Evolutionary conservation across 768 basidiomycete genomes (phyloP).

Genomic region (Russula abietina): DNA sequence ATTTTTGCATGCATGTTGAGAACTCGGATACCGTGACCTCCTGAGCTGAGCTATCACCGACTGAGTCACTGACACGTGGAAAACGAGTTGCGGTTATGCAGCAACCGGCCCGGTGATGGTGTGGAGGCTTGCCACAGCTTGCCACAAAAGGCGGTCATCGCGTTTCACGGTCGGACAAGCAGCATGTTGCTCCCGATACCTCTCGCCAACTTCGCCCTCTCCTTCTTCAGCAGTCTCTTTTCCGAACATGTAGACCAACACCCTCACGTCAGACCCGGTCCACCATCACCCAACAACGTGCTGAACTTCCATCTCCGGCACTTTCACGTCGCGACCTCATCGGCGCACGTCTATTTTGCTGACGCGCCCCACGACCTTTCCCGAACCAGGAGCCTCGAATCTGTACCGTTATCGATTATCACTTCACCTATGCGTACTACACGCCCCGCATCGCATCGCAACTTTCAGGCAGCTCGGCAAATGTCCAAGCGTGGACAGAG

Average conservation of each 20-base stretch:
- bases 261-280: slow-evolving; percentile 2
- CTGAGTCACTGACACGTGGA: too few species aligned
- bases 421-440: slow-evolving; percentile 8
- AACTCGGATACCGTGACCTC: too few species aligned
- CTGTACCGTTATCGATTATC: slow-evolving; percentile 26
- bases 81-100: too few species aligned
- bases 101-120: neutral
- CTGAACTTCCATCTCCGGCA: slow-evolving; percentile 63
- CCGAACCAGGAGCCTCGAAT: slow-evolving; percentile 27
- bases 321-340: slow-evolving; percentile 49
- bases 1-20: too few species aligned
- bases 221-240: slow-evolving; percentile 12
- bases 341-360: slow-evolving; percentile 53
- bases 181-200: slow-evolving; percentile 16
- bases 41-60: too few species aligned
- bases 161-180: neutral
- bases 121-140: neutral
- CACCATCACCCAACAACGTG: neutral
- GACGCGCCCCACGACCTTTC: slow-evolving; percentile 35
- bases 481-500: slow-evolving; percentile 34
- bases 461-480: slow-evolving; percentile 7
- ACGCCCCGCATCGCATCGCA: slow-evolving; percentile 2
- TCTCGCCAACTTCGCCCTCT: slow-evolving; percentile 13
- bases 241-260: neutral
- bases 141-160: neutral